phyloP scores from a whole-genome alignment of 2,329 filamentous ascomycete species.

The Neonectria hederae region DNA sequence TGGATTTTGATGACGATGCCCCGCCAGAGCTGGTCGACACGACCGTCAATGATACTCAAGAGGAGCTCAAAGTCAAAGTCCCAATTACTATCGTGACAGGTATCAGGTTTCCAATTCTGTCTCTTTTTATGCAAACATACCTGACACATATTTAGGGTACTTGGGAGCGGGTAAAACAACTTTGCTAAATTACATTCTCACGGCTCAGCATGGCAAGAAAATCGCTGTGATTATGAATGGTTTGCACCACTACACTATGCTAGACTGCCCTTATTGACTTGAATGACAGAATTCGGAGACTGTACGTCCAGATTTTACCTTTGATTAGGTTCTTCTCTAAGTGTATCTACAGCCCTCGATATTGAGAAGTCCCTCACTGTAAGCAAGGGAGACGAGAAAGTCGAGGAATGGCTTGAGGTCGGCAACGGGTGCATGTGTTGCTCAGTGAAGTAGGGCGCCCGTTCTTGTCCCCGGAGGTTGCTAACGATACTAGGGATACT shows the following conservation, averaged over 20 bases:
- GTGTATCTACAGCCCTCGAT: conserved; percentile 73
- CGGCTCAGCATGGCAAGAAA: conserved; percentile 94
- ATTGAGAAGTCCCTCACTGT: conserved; percentile 97
- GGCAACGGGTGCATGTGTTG: conserved; percentile 98
- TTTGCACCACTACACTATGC: conserved; percentile 22
- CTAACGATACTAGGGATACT: conserved; percentile 70
- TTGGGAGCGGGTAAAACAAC: conserved; percentile 96
- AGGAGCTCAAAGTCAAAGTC: conserved; percentile 71
- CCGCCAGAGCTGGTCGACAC: conserved; percentile 71
- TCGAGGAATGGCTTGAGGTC: conserved; percentile 94
- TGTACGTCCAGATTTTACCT: conserved; percentile 60
- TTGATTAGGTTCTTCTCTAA: conserved; percentile 19
- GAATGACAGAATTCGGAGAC: conserved; percentile 75
- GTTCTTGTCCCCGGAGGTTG: not conserved
- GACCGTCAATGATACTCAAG: conserved; percentile 49
- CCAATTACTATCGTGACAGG: conserved; percentile 88
- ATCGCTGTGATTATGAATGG: conserved; percentile 98
- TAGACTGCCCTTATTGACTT: conserved; percentile 23
- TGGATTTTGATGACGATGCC: conserved; percentile 73
- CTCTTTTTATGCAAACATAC: not conserved
- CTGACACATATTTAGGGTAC: conserved; percentile 71
- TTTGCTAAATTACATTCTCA: conserved; percentile 93
- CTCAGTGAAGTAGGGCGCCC: conserved; percentile 79
- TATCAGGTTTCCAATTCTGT: conserved; percentile 43
- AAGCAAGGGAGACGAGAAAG: conserved; percentile 81